phyloP scores from a whole-genome alignment of 108 stramenopile species.

The Chaetoceros muelleri region DNA sequence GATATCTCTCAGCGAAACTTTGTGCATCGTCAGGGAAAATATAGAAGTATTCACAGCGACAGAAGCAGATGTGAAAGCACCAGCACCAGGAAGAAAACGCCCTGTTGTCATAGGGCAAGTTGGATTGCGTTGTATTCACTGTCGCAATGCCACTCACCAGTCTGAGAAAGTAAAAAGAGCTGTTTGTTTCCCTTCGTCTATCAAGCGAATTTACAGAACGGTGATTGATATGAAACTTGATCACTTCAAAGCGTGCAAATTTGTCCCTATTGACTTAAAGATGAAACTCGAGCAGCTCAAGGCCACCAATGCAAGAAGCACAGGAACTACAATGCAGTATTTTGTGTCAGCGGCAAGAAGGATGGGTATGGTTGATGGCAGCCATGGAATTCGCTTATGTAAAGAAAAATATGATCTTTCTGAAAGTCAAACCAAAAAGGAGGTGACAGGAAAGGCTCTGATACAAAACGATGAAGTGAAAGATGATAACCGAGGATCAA shows the following conservation, averaged over 20 bases:
- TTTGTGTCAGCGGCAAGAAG: conserved; percentile 67
- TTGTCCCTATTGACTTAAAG: conserved; percentile 64
- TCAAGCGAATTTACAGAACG: conserved; percentile 78
- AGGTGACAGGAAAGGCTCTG: background rate
- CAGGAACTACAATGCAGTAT: conserved; percentile 86
- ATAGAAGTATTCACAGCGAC: conserved; percentile 84
- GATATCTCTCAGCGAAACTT: conserved; percentile 76
- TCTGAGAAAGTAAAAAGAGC: conserved; percentile 83
- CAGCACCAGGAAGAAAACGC: conserved; percentile 81
- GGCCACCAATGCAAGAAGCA: conserved; percentile 63
- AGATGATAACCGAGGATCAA: background rate
- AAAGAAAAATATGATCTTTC: background rate
- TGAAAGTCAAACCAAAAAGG: background rate
- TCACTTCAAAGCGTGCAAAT: conserved; percentile 73
- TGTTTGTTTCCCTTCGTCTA: conserved; percentile 80
- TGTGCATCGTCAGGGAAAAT: conserved; percentile 79
- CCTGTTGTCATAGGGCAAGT: conserved; percentile 77
- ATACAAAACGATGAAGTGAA: background rate
- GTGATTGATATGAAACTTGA: conserved; percentile 92
- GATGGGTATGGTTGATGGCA: conserved; percentile 71
- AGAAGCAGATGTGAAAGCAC: conserved; percentile 68
- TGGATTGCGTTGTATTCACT: conserved; percentile 82
- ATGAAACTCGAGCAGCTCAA: conserved; percentile 53
- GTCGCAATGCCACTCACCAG: conserved; percentile 38
- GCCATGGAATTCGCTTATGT: conserved; percentile 40